phyloP scores from a whole-genome alignment of 23 red algal genomes.

The Gracilaria gracilis region DNA sequence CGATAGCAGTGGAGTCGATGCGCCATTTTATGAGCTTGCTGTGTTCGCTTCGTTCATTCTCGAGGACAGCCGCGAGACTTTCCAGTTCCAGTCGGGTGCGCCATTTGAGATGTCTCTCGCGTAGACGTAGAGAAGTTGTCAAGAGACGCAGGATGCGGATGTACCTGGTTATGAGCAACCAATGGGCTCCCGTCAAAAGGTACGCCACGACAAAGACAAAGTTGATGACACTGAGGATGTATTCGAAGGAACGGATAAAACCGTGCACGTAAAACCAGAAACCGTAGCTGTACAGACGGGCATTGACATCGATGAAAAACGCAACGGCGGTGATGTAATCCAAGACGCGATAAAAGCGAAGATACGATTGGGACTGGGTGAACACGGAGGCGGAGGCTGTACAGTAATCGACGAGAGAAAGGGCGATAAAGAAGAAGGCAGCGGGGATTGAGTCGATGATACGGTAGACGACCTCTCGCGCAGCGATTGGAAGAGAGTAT shows the following conservation, averaged over 20 bases:
- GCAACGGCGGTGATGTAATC: constrained; percentile 40
- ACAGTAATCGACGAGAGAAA: neutral
- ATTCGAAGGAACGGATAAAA: constrained; percentile 35
- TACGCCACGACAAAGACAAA: constrained; percentile 16
- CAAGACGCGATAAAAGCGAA: constrained; percentile 20
- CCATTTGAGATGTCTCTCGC: constrained; percentile 43
- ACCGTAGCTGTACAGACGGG: constrained; percentile 43
- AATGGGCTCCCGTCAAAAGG: constrained; percentile 7
- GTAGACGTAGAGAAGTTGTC: constrained; percentile 15
- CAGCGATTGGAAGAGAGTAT: constrained; percentile 2
- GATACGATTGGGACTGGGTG: neutral
- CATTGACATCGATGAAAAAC: constrained; percentile 43
- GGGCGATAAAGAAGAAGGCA: neutral
- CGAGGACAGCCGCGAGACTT: constrained; percentile 46
- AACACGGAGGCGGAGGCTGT: neutral
- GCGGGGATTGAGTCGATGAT: constrained; percentile 32
- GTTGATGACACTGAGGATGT: constrained; percentile 35
- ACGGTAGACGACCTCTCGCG: neutral
- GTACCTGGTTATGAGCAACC: constrained; percentile 34
- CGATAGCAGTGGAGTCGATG: constrained; percentile 38
- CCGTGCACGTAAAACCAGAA: constrained; percentile 45
- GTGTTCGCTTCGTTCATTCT: constrained; percentile 37
- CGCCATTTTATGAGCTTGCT: constrained; percentile 63
- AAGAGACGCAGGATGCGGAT: constrained; percentile 29
- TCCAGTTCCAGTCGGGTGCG: constrained; percentile 40